Evolutionary conservation across 208 protist genomes (phyloP).

Genomic region (Trypanosoma cruzi): DNA sequence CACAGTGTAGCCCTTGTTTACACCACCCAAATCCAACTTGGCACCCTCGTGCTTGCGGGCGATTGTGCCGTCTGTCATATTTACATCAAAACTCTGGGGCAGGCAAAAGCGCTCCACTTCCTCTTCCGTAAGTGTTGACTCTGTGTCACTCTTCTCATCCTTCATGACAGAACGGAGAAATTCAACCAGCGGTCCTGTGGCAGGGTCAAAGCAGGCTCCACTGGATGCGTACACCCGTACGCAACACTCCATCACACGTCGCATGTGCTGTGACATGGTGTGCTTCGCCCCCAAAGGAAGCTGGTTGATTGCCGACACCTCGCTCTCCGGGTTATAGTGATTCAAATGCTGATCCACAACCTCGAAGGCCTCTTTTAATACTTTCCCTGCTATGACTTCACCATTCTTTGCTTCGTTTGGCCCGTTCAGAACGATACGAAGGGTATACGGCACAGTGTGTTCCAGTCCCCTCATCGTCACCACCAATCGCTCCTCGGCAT

Average conservation of each 20-base stretch:
- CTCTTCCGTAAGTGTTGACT: conserved; percentile 27
- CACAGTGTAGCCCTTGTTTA: conserved; percentile 55
- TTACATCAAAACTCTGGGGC: conserved; percentile 34
- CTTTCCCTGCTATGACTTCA: conserved; percentile 19
- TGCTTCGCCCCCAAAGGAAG: conserved; percentile 32
- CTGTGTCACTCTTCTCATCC: neutral
- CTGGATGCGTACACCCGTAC: conserved; percentile 34
- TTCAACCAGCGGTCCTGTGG: conserved; percentile 30
- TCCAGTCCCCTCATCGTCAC: conserved; percentile 49
- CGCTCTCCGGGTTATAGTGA: conserved; percentile 51
- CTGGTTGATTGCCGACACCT: conserved; percentile 38
- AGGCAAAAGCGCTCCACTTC: conserved; percentile 40
- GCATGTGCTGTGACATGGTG: conserved; percentile 41
- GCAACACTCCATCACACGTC: conserved; percentile 37
- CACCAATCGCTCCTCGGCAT: conserved; percentile 30
- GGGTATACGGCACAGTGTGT: conserved; percentile 79
- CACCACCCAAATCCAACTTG: conserved; percentile 42
- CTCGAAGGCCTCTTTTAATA: conserved; percentile 56
- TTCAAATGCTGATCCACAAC: conserved; percentile 54
- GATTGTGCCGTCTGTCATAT: conserved; percentile 42
- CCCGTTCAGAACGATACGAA: conserved; percentile 27
- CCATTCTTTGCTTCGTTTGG: neutral
- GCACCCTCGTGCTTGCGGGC: conserved; percentile 36
- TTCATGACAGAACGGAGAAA: conserved; percentile 24
- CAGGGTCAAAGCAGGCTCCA: conserved; percentile 44